Evolutionary conservation across 1,284 basidiomycete species (phyloP).

Genomic region (Ustilago hordei): DNA sequence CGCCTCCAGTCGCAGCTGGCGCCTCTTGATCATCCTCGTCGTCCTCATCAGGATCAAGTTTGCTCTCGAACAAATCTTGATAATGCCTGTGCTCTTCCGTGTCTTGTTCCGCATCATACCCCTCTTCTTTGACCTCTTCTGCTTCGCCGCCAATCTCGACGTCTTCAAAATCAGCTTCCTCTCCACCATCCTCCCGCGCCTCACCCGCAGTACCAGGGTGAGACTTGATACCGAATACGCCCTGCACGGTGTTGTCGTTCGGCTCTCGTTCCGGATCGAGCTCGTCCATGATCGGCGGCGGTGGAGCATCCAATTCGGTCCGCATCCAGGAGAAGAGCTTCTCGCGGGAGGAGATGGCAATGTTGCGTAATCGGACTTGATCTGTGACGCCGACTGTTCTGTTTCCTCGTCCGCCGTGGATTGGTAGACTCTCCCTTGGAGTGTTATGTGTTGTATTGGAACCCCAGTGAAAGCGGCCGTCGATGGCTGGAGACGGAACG

Average conservation of each 20-base stretch:
- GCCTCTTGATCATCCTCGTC: slow-evolving; percentile 34
- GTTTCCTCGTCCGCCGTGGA: slow-evolving; percentile 48
- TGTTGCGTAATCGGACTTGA: slow-evolving; percentile 60
- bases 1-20: neutral
- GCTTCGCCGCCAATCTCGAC: slow-evolving; percentile 17
- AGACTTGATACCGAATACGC: slow-evolving; percentile 12
- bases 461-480: slow-evolving; percentile 28
- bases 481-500: slow-evolving; percentile 42
- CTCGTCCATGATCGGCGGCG: slow-evolving; percentile 54
- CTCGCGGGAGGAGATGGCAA: slow-evolving; percentile 54
- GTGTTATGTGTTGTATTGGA: neutral
- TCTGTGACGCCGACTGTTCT: slow-evolving; percentile 57
- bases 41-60: slow-evolving; percentile 48
- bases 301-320: slow-evolving; percentile 44
- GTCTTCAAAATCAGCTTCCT: slow-evolving; percentile 42
- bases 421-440: slow-evolving; percentile 35
- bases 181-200: slow-evolving; percentile 6
- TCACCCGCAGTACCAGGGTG: neutral
- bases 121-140: slow-evolving; percentile 7
- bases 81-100: slow-evolving; percentile 48
- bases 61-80: slow-evolving; percentile 46
- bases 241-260: slow-evolving; percentile 37
- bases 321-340: slow-evolving; percentile 66
- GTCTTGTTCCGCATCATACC: slow-evolving; percentile 26
- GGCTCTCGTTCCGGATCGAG: slow-evolving; percentile 29